Percentiles rank a stretch among this genome's conserved stretches.
Evolutionary conservation across 2,329 filamentous ascomycete species (phyloP).

Genomic region (Metarhizium rileyi): DNA sequence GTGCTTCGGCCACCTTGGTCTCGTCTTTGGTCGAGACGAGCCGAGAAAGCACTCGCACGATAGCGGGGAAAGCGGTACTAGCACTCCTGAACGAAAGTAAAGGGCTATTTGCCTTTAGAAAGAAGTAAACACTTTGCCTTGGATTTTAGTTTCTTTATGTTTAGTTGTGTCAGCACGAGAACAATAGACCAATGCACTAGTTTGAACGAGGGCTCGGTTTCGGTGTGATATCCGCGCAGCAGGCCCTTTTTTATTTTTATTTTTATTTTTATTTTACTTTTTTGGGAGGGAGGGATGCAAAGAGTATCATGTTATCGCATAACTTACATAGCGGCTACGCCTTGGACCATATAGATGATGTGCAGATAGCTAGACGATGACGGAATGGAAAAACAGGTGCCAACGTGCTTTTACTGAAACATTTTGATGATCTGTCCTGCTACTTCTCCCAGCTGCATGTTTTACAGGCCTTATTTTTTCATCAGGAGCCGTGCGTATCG

Average conservation of each 20-base stretch:
- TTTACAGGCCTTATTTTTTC: no score
- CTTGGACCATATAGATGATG: not conserved
- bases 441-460: no score
- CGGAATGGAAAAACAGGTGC: not conserved
- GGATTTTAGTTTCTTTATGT: not conserved
- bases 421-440: no score
- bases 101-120: not conserved
- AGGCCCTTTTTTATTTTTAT: no score
- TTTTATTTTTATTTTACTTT: no score
- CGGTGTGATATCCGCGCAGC: no score
- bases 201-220: no score
- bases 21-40: conserved; percentile 23
- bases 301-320: not conserved
- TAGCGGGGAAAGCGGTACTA: conserved; percentile 17
- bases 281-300: no score
- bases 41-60: conserved; percentile 12
- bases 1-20: conserved; percentile 32
- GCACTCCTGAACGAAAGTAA: not conserved
- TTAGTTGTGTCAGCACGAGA: not conserved
- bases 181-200: no score
- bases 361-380: not conserved
- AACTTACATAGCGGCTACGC: not conserved
- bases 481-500: no score
- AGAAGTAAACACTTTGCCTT: not conserved
- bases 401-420: not conserved